Percentiles rank a stretch among this genome's conserved stretches.
Evolutionary conservation across 371 early-diverging fungal species (phyloP).

Genomic region (Cokeromyces recurvatus): DNA sequence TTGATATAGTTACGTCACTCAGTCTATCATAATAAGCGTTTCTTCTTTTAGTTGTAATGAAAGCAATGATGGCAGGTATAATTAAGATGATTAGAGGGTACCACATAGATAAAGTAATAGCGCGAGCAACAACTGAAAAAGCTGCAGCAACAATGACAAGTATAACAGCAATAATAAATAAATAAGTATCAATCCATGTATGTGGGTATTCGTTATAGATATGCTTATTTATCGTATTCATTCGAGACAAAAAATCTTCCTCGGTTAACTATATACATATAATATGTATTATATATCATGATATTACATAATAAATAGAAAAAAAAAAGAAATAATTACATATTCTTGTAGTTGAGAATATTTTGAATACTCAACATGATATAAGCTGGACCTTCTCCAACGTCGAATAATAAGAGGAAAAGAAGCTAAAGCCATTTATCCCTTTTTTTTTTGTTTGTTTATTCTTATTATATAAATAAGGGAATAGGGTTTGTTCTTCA

Average conservation of each 20-base stretch:
- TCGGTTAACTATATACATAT: constrained; percentile 23
- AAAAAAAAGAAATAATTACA: constrained; percentile 11
- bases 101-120: constrained; percentile 25
- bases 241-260: constrained; percentile 22
- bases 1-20: constrained; percentile 7
- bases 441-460: no score
- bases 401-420: constrained; percentile 19
- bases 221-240: constrained; percentile 20
- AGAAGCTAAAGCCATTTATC: constrained; percentile 19
- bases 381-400: constrained; percentile 15
- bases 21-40: constrained; percentile 19
- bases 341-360: constrained; percentile 19
- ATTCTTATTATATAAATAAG: no score
- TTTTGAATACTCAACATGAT: constrained; percentile 12
- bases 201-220: constrained; percentile 25
- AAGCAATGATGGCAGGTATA: constrained; percentile 27
- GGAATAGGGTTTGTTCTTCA: no score
- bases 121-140: constrained; percentile 30
- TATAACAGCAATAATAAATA: constrained; percentile 24
- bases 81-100: constrained; percentile 30
- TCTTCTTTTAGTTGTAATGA: constrained; percentile 31
- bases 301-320: neutral
- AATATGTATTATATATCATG: neutral
- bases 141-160: constrained; percentile 33
- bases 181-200: constrained; percentile 29